Base-by-base conservation (phyloP, 2,329 filamentous ascomycete genomes). In the Penicillium sp. region DNA sequence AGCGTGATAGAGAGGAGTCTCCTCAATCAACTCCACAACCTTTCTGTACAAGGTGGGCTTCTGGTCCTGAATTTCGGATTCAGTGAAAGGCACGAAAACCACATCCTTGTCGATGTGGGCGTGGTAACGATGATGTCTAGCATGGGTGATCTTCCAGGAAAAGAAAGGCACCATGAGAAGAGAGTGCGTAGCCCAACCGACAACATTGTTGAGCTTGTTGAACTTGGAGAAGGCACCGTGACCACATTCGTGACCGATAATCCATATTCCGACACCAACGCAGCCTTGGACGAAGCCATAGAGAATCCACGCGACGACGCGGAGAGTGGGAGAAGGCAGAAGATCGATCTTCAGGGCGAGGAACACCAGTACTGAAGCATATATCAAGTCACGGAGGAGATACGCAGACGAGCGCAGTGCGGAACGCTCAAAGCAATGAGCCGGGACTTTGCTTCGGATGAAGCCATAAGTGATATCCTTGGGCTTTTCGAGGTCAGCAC, bases 111-210 rank as follows among this genome's bases (percentile, higher is more conserved):
- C 77, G 71, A 86, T 81, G 70, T 86, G 79, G 57, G 81, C 81
- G 40, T 81, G 81, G 68, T 80, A 83, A 55, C 79, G 79, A 71
- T 88, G 85, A 68, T 88, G 85, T 46, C 83, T 78, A 51, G 78
- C 77, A 68, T 88, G 85, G 27, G 79, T 82, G 65, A 82, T 83
- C 70, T 85, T 83, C 84, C 85, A 88, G 37, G 80, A 82, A 71
- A 86, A 87, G 72, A 83, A 89, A 2, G 86, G 86, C 2, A 86
- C 83, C 54, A 85, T 67, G 38, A 88, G 75, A 49, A 78, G 73
- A 13, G 81, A 84, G 75, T 88, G 84, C 27, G 83, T 67, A 42
- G 78, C 63, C 74, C 82, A 85, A 51, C 85, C 85, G 47, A 82
- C 73, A 13, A 74, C 62, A 59, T 84, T 77, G 65, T 87, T 87